These are phyloP conservation scores for Linderniella brevidens DNA, from an alignment of 257 asterid species.

Conservation along the genomic window DNA sequence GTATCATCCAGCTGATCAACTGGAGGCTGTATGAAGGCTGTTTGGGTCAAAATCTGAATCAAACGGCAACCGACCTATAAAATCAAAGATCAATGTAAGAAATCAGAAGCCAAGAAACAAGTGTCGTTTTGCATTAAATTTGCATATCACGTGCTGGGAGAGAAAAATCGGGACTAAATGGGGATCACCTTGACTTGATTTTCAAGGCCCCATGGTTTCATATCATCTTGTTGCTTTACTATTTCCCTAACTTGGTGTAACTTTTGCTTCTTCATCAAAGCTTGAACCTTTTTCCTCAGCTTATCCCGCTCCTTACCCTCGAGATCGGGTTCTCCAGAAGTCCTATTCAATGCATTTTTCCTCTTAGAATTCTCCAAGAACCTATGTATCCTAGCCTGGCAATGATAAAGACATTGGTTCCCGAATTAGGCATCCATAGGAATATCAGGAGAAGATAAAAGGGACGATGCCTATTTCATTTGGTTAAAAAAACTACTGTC, in stretches of 20 bases:
- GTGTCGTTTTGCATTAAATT: neutral
- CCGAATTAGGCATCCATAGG: neutral
- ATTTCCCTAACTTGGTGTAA: conserved; percentile 48
- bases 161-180: neutral
- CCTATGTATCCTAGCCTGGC: conserved; percentile 65
- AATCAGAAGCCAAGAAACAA: conserved; percentile 3
- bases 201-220: conserved; percentile 85
- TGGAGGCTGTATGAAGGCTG: conserved; percentile 87
- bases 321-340: conserved; percentile 29
- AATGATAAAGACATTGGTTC: conserved; percentile 8
- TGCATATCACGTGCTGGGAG: neutral
- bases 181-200: conserved; percentile 57
- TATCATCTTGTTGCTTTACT: conserved; percentile 47
- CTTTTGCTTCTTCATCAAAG: conserved; percentile 68
- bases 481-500: neutral
- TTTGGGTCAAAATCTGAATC: conserved; percentile 65
- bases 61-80: conserved; percentile 78
- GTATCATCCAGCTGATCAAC: conserved; percentile 48
- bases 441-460: neutral
- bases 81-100: conserved; percentile 10
- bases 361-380: conserved; percentile 66
- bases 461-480: neutral
- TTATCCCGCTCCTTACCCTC: conserved; percentile 33
- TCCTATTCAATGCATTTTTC: conserved; percentile 49
- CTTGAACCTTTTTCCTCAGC: conserved; percentile 47